Evolutionary conservation across 148 eudicot genomes (phyloP), one percentile per base, ranked within the genome.

Genomic region (Camellia granthamiana): DNA sequence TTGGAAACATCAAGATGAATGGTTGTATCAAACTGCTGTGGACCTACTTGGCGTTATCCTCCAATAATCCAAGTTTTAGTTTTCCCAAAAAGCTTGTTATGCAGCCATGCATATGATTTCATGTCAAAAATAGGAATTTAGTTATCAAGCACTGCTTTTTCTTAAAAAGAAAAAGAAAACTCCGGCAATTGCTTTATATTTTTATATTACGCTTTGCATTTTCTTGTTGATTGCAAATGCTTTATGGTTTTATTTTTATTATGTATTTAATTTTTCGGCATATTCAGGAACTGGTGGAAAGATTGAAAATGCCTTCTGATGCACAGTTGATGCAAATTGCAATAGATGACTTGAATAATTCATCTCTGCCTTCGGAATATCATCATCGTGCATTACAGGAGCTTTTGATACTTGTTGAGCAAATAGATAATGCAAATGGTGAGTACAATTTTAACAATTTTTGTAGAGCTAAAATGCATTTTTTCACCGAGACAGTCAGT

Each of bases 341-440:
- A 65, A 88, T 95, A 58, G 82, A 88, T 84, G 97, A 95, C 75
- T 86, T 95, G 87, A 95, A 88, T 81, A 93, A 95, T 88, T 88
- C 88, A 49, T 90, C 98, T 51, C 63, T 93, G 74, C 62, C 90
- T 76, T 77, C 90, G 86, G 93, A 88, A 82, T 94, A 90, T 76
- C 97, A 81, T 77, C 87, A 86, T 54, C 97, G 90, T 64, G 96
- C 96, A 65, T 84, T 93, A 63, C 87, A 91, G 82, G 98, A 95
- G 79, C 97, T 95, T 77, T 81, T 90, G 85, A 67, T 89, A 78
- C 97, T 95, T 74, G 98, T 95, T 74, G 97, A 95, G 89, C 93
- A 93, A 66, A 88, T 95, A 56, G 94, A 95, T 85, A 95, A 93
- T 82, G 98, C 98, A 83, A 94, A 89, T 79, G 97, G 98, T 94